Conservation (phyloP, 768 basidiomycete genomes). For the Hemileccinum impolitum region DNA sequence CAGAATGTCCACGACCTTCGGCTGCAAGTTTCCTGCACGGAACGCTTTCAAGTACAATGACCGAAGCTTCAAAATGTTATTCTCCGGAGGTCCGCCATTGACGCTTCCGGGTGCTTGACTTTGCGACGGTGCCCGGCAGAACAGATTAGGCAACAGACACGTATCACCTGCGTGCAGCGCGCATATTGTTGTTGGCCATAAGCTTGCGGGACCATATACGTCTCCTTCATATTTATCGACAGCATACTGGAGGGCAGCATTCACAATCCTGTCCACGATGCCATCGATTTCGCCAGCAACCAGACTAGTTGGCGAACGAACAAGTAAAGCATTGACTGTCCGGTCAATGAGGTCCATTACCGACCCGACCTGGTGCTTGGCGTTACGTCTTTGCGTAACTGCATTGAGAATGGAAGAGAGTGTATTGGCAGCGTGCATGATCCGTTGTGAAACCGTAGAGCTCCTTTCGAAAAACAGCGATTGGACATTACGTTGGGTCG, state of each 20-base stretch:
- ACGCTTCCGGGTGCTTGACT: slow-evolving; percentile 20
- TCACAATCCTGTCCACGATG: slow-evolving; percentile 66
- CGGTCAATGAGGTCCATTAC: slow-evolving; percentile 78
- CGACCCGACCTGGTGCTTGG: slow-evolving; percentile 55
- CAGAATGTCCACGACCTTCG: slow-evolving; percentile 57
- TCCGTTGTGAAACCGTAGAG: slow-evolving; percentile 57
- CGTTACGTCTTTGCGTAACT: slow-evolving; percentile 44
- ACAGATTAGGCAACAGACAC: slow-evolving; percentile 52
- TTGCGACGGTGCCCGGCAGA: slow-evolving; percentile 41
- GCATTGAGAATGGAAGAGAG: slow-evolving; percentile 54
- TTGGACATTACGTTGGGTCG: slow-evolving; percentile 49
- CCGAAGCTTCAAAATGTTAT: slow-evolving; percentile 33
- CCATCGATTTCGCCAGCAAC: slow-evolving; percentile 61
- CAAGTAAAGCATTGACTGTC: slow-evolving; percentile 58
- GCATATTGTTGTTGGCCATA: slow-evolving; percentile 59
- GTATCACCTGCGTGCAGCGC: slow-evolving; percentile 54
- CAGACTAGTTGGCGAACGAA: slow-evolving; percentile 44
- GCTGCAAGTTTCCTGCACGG: slow-evolving; percentile 53
- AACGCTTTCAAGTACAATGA: slow-evolving; percentile 60
- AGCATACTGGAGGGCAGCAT: slow-evolving; percentile 74
- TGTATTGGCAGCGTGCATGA: slow-evolving; percentile 58
- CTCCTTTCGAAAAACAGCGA: slow-evolving; percentile 65
- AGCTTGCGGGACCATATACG: slow-evolving; percentile 32
- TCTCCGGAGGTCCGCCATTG: slow-evolving; percentile 9
- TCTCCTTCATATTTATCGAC: slow-evolving; percentile 57